phyloP scores from a whole-genome alignment of 257 asterid species.

The Lycium barbarum region DNA sequence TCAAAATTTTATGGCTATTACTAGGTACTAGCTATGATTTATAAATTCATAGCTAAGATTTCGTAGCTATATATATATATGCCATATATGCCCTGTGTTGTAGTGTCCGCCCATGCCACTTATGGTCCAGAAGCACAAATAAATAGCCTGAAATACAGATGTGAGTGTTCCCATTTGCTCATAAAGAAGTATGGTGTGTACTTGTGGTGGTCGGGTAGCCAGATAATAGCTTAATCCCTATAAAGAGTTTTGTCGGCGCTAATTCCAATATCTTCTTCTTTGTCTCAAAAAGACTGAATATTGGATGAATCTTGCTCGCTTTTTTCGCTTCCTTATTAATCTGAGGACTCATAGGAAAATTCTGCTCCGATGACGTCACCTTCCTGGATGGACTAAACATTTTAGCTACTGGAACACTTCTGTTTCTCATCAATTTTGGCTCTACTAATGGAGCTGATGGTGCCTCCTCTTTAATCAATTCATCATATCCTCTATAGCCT shows the following conservation, averaged over 20 bases:
- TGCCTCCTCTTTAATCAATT: conserved; percentile 24
- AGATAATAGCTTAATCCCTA: neutral
- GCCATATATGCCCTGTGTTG: no score
- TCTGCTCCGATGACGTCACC: neutral
- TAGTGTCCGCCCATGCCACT: neutral
- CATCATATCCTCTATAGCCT: conserved; percentile 28
- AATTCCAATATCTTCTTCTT: no score
- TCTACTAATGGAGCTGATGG: neutral
- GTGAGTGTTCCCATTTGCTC: neutral
- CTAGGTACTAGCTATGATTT: no score
- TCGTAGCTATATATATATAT: no score
- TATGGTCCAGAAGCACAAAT: neutral
- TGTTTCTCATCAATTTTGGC: conserved; percentile 31
- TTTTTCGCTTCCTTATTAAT: conserved; percentile 26
- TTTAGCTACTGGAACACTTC: conserved; percentile 27
- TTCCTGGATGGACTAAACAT: conserved; percentile 16
- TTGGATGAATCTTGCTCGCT: conserved; percentile 31
- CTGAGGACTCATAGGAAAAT: conserved; percentile 14
- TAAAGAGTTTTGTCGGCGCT: no score
- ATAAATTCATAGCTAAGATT: no score
- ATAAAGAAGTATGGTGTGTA: neutral
- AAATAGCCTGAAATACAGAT: neutral
- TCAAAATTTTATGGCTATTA: no score
- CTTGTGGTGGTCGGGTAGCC: neutral
- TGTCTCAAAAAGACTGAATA: conserved; percentile 36